Conservation (phyloP, 306 rosid species). For the Morella rubra region DNA sequence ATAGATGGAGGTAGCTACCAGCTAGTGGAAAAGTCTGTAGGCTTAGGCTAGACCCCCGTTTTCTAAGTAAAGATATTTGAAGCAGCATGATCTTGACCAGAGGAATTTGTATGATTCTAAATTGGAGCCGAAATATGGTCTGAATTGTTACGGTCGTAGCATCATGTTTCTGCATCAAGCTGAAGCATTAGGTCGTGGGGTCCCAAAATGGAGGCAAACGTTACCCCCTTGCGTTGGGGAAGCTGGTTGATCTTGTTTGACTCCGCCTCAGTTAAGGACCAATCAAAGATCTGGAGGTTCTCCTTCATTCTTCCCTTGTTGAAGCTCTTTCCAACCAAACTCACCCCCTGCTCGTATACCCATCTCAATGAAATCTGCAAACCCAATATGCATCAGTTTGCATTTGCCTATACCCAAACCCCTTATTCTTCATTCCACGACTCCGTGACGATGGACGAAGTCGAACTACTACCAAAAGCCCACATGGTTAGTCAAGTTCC, state of each 20-base stretch:
- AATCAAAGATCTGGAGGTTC: slow-evolving; percentile 48
- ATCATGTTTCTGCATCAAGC: slow-evolving; percentile 41
- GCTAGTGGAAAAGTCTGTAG: too few relatives aligned
- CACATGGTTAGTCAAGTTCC: too few relatives aligned
- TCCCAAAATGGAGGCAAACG: slow-evolving; percentile 38
- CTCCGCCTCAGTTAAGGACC: slow-evolving; percentile 38
- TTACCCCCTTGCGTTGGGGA: slow-evolving; percentile 38
- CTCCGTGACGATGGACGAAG: too few relatives aligned
- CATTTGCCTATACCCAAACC: not conserved
- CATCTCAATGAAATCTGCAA: slow-evolving; percentile 49
- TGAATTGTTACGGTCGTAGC: not conserved
- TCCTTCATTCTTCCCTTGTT: slow-evolving; percentile 43
- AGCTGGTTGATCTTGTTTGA: slow-evolving; percentile 30
- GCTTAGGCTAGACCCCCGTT: too few relatives aligned
- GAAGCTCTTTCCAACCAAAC: slow-evolving; percentile 43
- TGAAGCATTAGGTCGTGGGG: slow-evolving; percentile 38
- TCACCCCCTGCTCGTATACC: slow-evolving; percentile 47
- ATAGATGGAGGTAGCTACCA: too few relatives aligned
- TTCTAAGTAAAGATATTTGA: too few relatives aligned
- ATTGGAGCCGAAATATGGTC: too few relatives aligned
- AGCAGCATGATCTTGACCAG: too few relatives aligned
- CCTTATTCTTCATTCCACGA: too few relatives aligned
- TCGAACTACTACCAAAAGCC: too few relatives aligned
- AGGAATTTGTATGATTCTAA: too few relatives aligned
- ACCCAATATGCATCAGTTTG: not conserved